Base-by-base conservation (phyloP, 108 stramenopile genomes). In the Cyclotella sp. region DNA sequence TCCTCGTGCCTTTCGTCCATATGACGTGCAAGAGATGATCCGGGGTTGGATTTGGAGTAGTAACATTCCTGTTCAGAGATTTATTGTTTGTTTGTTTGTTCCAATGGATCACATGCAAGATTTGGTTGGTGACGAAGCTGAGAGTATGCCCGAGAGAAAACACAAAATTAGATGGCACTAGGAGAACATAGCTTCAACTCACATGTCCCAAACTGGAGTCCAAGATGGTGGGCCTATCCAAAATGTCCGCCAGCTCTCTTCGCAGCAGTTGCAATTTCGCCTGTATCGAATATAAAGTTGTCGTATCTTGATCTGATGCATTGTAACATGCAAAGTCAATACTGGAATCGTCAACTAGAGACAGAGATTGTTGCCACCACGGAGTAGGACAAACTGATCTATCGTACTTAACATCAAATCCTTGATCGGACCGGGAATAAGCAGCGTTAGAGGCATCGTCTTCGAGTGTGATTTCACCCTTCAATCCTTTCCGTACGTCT, bases 1-100 rank as follows among this genome's bases (percentile, higher is more conserved):
- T 88, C 87, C 53, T 88, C 87, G 59, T 88, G 87, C 27, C 65
- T 61, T 70, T 85, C 84, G 72, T 88, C 87, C 55, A 85, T 69
- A 57, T 85, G 87, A 29, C 85, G 55, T 11, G 67, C 64, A 14
- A 85, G 63, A 19, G 58, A 57, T n/a, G 79, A 63, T 34, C 79
- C 75, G 0, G 65, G 62, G 28, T 51, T 39, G 18, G 69, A 80
- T 52, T 55, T 54, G 7, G 73, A 77, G 65, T 70, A 85, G 58
- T 83, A 83, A 57, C 76, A 83, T 77, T 83, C 65, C 65, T 66
- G 15, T 19, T 22, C 3, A 47, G 18, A n/a, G 0, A 66, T 28
- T 15, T 16, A 4, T 4, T 3, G 26, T 26, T 28, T 26, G 26
- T 26, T 28, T 26, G 58, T 16, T 34, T 34, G 6, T 34, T 34